Percentiles rank a stretch among this genome's conserved stretches.
phyloP scores from a whole-genome alignment of 371 early-diverging fungal species.

The Syncephalis plumigaleata region DNA sequence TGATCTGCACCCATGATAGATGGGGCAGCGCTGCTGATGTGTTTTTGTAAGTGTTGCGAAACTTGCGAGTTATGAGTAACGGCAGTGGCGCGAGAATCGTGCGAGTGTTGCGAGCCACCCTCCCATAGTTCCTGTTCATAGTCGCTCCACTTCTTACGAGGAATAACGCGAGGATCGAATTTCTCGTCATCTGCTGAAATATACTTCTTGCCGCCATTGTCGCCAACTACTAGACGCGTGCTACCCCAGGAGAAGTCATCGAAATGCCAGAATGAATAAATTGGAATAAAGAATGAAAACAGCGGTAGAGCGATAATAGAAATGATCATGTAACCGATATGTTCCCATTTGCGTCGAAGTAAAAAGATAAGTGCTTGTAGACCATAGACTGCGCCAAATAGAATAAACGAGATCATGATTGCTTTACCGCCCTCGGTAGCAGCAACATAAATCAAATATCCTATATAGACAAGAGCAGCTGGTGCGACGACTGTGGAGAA shows the following conservation, averaged over 20 bases:
- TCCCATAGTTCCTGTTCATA: conserved; percentile 70
- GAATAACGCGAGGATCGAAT: conserved; percentile 76
- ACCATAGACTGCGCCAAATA: conserved; percentile 62
- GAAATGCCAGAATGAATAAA: conserved; percentile 92
- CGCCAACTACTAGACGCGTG: conserved; percentile 73
- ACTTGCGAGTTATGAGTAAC: too few species aligned
- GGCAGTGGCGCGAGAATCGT: conserved; percentile 18
- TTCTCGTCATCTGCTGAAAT: conserved; percentile 52
- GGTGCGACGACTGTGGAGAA: conserved; percentile 85
- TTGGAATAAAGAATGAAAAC: conserved; percentile 64
- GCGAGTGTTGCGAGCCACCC: conserved; percentile 30
- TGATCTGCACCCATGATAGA: too few species aligned
- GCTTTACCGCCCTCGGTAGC: conserved; percentile 25
- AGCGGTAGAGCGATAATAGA: conserved; percentile 72
- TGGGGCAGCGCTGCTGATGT: too few species aligned
- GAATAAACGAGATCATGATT: conserved; percentile 31
- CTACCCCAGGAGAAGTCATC: conserved; percentile 98
- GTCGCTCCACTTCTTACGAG: conserved; percentile 77
- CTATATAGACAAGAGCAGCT: conserved; percentile 70
- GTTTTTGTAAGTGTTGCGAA: too few species aligned
- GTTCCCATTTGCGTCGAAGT: conserved; percentile 76
- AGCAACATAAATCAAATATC: conserved; percentile 50
- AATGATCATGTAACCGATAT: conserved; percentile 95
- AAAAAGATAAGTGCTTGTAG: conserved; percentile 76
- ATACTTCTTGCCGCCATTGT: conserved; percentile 27